phyloP scores from a whole-genome alignment of 2,329 filamentous ascomycete species.

The Paecilomyces formosus region DNA sequence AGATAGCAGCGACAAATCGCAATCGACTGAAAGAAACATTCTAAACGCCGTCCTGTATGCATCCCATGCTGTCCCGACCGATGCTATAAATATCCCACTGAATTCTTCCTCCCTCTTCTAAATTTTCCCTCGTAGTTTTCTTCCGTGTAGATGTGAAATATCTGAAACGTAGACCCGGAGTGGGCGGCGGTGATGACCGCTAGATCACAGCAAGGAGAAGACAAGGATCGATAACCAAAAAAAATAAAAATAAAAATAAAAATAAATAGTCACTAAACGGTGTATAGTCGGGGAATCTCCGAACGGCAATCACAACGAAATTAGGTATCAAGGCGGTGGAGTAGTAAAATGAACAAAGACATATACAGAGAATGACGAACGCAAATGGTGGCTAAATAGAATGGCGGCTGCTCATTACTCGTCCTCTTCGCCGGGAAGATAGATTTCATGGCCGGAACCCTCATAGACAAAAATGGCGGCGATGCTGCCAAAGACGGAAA shows the following conservation, averaged over 20 bases:
- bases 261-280: background rate
- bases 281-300: background rate
- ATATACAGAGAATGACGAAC: background rate
- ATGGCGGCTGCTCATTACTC: slow-evolving; percentile 8
- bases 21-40: background rate
- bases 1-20: too few relatives aligned
- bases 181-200: background rate
- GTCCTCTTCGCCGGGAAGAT: slow-evolving; percentile 31
- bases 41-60: background rate
- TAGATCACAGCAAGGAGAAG: background rate
- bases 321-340: background rate
- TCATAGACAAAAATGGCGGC: slow-evolving; percentile 57
- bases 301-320: background rate
- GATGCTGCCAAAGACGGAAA: slow-evolving; percentile 51
- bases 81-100: background rate
- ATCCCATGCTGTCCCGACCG: background rate
- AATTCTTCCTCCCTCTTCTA: background rate
- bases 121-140: background rate
- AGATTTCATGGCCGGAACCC: slow-evolving; percentile 55
- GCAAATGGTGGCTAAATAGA: background rate
- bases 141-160: background rate
- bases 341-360: background rate
- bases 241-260: background rate
- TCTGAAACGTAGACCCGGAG: background rate
- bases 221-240: background rate